phyloP scores from a whole-genome alignment of 2,329 filamentous ascomycete genomes.

The Pseudogymnoascus sp. region DNA sequence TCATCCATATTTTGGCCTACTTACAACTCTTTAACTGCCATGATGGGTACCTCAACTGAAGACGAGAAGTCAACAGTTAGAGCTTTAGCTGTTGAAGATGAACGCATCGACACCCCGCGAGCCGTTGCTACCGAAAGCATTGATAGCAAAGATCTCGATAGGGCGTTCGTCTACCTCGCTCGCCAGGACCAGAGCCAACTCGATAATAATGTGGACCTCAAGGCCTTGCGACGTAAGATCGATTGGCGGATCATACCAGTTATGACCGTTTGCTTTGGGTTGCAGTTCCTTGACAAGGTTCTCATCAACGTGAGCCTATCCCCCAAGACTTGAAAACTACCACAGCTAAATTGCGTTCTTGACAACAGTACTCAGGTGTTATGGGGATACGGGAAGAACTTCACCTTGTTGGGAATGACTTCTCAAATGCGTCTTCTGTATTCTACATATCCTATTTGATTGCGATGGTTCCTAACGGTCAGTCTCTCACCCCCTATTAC shows the following conservation, averaged over 20 bases:
- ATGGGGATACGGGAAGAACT: slow-evolving; percentile 55
- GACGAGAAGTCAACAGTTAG: not conserved
- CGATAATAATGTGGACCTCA: slow-evolving; percentile 33
- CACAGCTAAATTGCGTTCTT: not conserved
- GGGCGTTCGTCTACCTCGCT: slow-evolving; percentile 32
- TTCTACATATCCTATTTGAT: slow-evolving; percentile 56
- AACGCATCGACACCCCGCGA: not conserved
- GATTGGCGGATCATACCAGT: slow-evolving; percentile 53
- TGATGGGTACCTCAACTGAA: not conserved
- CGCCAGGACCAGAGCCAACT: slow-evolving; percentile 35
- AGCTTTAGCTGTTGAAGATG: not conserved
- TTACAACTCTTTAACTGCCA: not conserved
- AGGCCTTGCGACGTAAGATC: slow-evolving; percentile 45
- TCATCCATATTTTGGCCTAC: not conserved
- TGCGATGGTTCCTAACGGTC: slow-evolving; percentile 54
- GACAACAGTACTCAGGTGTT: slow-evolving; percentile 52
- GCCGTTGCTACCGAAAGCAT: not conserved
- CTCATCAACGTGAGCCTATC: slow-evolving; percentile 48
- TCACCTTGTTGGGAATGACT: slow-evolving; percentile 50
- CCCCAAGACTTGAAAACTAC: not conserved
- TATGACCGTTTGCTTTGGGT: slow-evolving; percentile 54
- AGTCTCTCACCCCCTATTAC: slow-evolving; percentile 16
- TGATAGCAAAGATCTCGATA: slow-evolving; percentile 31
- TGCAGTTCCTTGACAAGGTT: slow-evolving; percentile 59
- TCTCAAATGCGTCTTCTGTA: slow-evolving; percentile 55